Conservation (phyloP, 768 basidiomycete species). For the Lactifluus volemus region DNA sequence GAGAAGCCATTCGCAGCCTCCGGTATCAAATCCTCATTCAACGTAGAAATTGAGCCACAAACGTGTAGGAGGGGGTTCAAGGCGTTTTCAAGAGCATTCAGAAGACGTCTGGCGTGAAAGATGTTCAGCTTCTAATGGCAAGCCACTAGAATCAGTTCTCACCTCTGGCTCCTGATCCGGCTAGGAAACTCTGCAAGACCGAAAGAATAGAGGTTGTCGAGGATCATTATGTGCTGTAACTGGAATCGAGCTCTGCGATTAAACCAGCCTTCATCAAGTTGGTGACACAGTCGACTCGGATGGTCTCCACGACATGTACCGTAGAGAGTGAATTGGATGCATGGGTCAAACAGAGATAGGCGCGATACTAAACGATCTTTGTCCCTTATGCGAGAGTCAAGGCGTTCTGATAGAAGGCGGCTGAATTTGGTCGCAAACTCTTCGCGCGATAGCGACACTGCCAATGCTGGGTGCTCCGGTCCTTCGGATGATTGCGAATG, state of each 20-base stretch:
- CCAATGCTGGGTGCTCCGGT: not conserved
- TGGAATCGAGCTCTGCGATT: constrained; percentile 36
- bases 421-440: not conserved
- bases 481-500: not conserved
- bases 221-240: constrained; percentile 42
- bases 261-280: constrained; percentile 29
- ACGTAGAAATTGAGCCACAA: constrained; percentile 36
- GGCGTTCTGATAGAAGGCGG: not conserved
- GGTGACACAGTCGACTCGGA: constrained; percentile 32
- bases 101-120: not conserved
- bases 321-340: constrained; percentile 26
- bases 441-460: not conserved
- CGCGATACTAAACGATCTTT: not conserved
- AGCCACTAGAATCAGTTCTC: not conserved
- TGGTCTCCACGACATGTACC: constrained; percentile 29
- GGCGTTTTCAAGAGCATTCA: constrained; percentile 35
- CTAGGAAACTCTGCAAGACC: not conserved
- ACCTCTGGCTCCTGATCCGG: constrained; percentile 7
- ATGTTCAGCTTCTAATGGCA: not conserved
- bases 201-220: constrained; percentile 26
- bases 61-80: constrained; percentile 38
- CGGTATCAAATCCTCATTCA: constrained; percentile 32
- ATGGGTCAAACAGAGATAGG: constrained; percentile 5
- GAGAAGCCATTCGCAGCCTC: constrained; percentile 30
- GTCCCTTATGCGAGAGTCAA: not conserved